Conservation (phyloP, 306 rosid genomes). For the Neltuma alba region DNA sequence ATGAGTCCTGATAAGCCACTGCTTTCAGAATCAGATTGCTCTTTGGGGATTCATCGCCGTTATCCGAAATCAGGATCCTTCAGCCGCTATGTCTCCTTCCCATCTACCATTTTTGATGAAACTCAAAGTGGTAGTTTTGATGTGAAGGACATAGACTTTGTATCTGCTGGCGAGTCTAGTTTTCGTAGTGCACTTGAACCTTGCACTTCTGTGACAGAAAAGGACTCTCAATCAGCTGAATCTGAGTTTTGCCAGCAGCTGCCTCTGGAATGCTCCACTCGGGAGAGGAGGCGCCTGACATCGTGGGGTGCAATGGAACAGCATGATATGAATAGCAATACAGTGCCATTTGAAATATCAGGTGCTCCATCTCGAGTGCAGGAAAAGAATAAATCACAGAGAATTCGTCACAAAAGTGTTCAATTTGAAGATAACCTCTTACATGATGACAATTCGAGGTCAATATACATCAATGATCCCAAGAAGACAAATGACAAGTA, state of each 20-base stretch:
- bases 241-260: conserved; percentile 43
- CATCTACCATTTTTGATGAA: conserved; percentile 43
- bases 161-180: conserved; percentile 37
- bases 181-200: conserved; percentile 34
- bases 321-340: conserved; percentile 38
- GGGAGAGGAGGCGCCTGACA: conserved; percentile 46
- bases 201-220: conserved; percentile 26
- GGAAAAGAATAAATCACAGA: conserved; percentile 58
- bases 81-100: conserved; percentile 41
- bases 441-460: conserved; percentile 71
- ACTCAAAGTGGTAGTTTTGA: conserved; percentile 32
- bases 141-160: conserved; percentile 37
- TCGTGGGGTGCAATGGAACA: conserved; percentile 84
- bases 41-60: conserved; percentile 41
- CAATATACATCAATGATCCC: conserved; percentile 82
- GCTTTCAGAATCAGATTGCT: conserved; percentile 48
- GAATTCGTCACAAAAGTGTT: conserved; percentile 63
- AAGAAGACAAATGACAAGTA: conserved; percentile 78
- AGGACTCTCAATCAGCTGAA: conserved; percentile 34
- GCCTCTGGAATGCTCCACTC: conserved; percentile 66
- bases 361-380: conserved; percentile 40
- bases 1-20: conserved; percentile 71
- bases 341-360: conserved; percentile 57
- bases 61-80: conserved; percentile 40
- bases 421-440: conserved; percentile 60